A percentile compares a stretch with the other conserved stretches of the same genome.
phyloP scores from a whole-genome alignment of 371 early-diverging fungal genomes.

The Rhizomucor pusillus region DNA sequence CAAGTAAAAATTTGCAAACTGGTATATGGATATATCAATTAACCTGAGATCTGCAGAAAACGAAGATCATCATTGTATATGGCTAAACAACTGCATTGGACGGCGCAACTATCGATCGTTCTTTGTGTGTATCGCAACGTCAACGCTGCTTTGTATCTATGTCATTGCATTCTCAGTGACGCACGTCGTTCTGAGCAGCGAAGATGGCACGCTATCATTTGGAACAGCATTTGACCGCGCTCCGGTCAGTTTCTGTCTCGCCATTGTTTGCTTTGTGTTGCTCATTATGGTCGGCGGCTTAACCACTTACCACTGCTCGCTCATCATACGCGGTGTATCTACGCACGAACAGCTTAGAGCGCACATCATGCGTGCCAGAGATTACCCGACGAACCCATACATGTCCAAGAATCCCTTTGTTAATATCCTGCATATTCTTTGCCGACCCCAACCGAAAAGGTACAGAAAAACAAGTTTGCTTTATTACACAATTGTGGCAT shows the following conservation, averaged over 20 bases:
- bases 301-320: slow-evolving; percentile 72
- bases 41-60: slow-evolving; percentile 42
- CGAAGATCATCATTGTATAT: slow-evolving; percentile 93
- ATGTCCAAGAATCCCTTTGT: slow-evolving; percentile 40
- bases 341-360: slow-evolving; percentile 83
- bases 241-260: slow-evolving; percentile 58
- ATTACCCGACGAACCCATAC: slow-evolving; percentile 46
- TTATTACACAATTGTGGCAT: neutral
- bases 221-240: slow-evolving; percentile 18
- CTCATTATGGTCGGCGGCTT: slow-evolving; percentile 67
- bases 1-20: slow-evolving; percentile 14
- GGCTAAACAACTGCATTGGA: slow-evolving; percentile 94
- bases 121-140: slow-evolving; percentile 67
- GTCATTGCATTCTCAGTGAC: slow-evolving; percentile 57
- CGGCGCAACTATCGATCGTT: slow-evolving; percentile 88
- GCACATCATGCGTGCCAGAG: slow-evolving; percentile 36
- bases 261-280: slow-evolving; percentile 63
- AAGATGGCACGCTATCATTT: slow-evolving; percentile 6
- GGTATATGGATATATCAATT: no score
- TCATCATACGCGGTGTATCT: slow-evolving; percentile 72
- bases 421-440: slow-evolving; percentile 56
- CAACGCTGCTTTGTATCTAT: slow-evolving; percentile 54
- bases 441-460: slow-evolving; percentile 61
- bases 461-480: slow-evolving; percentile 16
- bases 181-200: slow-evolving; percentile 36